These are phyloP conservation scores for Theileria parva DNA, from an alignment of 169 alveolate species.

Conservation along the genomic window DNA sequence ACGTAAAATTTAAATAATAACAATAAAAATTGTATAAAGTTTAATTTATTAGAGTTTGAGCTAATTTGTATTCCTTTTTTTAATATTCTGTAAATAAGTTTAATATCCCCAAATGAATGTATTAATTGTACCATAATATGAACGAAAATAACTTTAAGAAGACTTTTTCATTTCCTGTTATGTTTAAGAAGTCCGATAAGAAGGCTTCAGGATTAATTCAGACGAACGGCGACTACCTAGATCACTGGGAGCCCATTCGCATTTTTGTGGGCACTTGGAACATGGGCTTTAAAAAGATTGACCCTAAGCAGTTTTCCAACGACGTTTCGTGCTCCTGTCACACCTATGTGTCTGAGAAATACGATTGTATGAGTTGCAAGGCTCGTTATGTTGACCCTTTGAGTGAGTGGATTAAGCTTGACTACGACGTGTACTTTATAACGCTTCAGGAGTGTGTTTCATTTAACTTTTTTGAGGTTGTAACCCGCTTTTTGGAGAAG, in stretches of 20 bases:
- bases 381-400: slow-evolving; percentile 54
- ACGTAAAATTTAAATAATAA: neutral
- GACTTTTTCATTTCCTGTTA: neutral
- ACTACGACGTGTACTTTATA: slow-evolving; percentile 78
- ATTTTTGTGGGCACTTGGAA: slow-evolving; percentile 81
- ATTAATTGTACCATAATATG: neutral
- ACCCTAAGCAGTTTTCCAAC: slow-evolving; percentile 17
- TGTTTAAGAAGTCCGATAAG: neutral
- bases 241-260: slow-evolving; percentile 53
- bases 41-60: no score
- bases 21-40: no score
- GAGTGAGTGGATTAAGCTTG: slow-evolving; percentile 76
- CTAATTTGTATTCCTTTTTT: no score
- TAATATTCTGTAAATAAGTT: neutral
- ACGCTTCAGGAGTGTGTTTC: slow-evolving; percentile 82
- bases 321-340: neutral
- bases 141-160: neutral
- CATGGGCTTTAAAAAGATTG: slow-evolving; percentile 67
- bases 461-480: slow-evolving; percentile 63
- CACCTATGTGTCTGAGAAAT: neutral
- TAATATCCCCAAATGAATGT: neutral
- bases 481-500: slow-evolving; percentile 72
- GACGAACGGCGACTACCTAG: slow-evolving; percentile 33
- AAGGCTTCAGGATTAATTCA: neutral
- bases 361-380: neutral